Evolutionary conservation across 768 basidiomycete species (phyloP).

Genomic region (Ramaria rubella): DNA sequence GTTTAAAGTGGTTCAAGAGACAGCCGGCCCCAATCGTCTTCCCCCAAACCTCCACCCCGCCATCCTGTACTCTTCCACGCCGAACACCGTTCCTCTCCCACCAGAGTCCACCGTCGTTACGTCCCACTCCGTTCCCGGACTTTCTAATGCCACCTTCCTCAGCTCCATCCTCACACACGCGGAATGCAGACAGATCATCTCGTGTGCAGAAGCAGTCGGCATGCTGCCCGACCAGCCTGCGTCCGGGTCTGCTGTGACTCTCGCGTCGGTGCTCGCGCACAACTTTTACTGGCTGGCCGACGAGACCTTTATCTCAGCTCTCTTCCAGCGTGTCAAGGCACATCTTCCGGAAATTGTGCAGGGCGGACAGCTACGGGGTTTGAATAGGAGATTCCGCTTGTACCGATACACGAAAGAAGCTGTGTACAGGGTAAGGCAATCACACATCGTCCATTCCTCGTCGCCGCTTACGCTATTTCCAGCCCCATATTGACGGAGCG

Average conservation of each 20-base stretch:
- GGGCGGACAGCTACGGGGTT: conserved; percentile 39
- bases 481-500: no score
- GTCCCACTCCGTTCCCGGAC: conserved; percentile 38
- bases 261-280: conserved; percentile 40
- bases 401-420: conserved; percentile 47
- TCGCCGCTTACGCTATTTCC: no score
- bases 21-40: no score
- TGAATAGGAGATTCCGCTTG: conserved; percentile 44
- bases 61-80: no score
- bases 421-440: no score
- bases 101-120: no score
- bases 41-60: no score
- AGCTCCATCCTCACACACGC: conserved; percentile 38
- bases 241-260: conserved; percentile 38
- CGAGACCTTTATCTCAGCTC: conserved; percentile 30
- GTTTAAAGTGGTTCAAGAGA: no score
- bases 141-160: conserved; percentile 43
- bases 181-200: conserved; percentile 41
- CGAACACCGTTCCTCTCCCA: no score
- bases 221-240: conserved; percentile 46
- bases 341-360: conserved; percentile 36
- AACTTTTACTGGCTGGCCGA: conserved; percentile 53
- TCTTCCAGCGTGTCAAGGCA: conserved; percentile 38
- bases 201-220: conserved; percentile 40
- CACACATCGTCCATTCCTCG: no score